Evolutionary conservation across 305 asterid species (phyloP).

Genomic region (Fraxinus velutina): DNA sequence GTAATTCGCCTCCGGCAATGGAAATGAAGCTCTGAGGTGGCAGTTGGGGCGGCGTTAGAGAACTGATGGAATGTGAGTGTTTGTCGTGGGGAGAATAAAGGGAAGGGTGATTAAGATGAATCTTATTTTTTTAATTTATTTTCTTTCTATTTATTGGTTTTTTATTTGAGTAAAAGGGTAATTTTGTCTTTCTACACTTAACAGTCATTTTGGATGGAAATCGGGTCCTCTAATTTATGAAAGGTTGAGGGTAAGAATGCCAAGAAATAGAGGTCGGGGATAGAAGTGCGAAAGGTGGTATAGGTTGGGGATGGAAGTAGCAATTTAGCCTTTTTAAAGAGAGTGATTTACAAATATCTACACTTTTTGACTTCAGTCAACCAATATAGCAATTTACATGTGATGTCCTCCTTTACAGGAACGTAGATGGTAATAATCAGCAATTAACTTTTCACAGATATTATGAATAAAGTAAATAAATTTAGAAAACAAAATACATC

Average conservation of each 20-base stretch:
- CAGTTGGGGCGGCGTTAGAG: background rate
- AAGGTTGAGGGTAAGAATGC: background rate
- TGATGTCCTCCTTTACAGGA: background rate
- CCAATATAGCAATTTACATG: background rate
- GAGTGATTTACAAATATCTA: background rate
- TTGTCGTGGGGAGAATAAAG: background rate
- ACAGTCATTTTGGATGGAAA: background rate
- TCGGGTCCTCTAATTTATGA: background rate
- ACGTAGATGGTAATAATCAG: background rate
- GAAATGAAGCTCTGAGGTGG: background rate
- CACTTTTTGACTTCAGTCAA: background rate
- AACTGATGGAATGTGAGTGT: background rate
- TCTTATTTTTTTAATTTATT: background rate
- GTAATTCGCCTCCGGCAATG: background rate
- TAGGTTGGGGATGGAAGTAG: background rate
- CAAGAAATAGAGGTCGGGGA: background rate
- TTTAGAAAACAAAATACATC: background rate
- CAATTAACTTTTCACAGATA: conserved; percentile 3
- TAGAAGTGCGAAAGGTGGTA: background rate
- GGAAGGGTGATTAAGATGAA: background rate
- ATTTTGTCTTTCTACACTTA: background rate
- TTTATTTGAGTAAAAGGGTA: background rate
- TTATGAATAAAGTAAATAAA: background rate
- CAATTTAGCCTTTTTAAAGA: background rate
- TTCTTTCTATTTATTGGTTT: background rate